These are phyloP conservation scores for Cicer chorassanicum DNA, from an alignment of 306 rosid species.

Conservation along the genomic window DNA sequence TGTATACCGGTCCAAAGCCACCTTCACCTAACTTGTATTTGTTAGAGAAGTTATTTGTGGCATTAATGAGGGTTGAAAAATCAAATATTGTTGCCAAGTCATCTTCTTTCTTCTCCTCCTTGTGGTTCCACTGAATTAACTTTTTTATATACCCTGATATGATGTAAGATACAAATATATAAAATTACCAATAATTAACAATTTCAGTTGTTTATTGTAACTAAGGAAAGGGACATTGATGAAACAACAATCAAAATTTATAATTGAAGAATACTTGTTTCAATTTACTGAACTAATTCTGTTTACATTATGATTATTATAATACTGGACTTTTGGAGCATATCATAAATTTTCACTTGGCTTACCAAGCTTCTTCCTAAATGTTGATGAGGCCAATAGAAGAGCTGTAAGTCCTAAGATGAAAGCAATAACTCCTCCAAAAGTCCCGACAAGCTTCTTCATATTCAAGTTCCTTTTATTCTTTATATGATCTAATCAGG, in stretches of 20 bases:
- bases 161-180: not conserved
- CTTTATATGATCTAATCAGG: conserved; percentile 6
- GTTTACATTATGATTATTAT: not conserved
- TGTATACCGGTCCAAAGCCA: conserved; percentile 22
- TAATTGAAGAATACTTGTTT: too few species aligned
- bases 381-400: not conserved
- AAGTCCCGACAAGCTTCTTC: conserved; percentile 15
- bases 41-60: conserved; percentile 17
- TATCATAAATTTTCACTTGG: conserved; percentile 20
- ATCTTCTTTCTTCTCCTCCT: not conserved
- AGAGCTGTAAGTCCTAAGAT: not conserved
- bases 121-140: not conserved
- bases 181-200: not conserved
- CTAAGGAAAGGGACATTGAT: not conserved
- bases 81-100: conserved; percentile 6
- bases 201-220: not conserved
- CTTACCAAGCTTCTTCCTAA: not conserved
- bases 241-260: not conserved
- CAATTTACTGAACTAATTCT: not conserved
- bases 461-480: not conserved
- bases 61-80: not conserved
- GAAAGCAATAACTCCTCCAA: conserved; percentile 12
- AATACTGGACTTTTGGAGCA: not conserved
- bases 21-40: conserved; percentile 23
- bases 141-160: not conserved